phyloP scores from a whole-genome alignment of 352 stramenopile species.

The Globisporangium abappressorium region DNA sequence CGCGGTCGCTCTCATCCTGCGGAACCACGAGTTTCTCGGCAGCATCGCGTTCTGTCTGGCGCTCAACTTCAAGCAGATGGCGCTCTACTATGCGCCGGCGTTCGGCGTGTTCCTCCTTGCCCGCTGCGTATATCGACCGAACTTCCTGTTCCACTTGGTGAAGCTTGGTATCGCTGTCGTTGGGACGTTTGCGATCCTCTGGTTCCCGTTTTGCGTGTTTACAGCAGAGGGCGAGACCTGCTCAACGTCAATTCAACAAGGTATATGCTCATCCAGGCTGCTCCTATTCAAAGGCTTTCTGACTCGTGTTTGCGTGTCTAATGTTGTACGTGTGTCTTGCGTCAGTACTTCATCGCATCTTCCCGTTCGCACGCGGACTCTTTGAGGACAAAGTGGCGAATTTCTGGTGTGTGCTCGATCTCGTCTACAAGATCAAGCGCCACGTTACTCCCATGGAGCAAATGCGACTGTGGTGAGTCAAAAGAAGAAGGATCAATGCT shows the following conservation, averaged over 20 bases:
- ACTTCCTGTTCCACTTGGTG: slow-evolving; percentile 48
- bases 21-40: slow-evolving; percentile 75
- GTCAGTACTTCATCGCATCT: slow-evolving; percentile 90
- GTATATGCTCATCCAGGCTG: slow-evolving; percentile 25
- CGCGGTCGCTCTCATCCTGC: slow-evolving; percentile 63
- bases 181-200: slow-evolving; percentile 88
- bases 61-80: slow-evolving; percentile 99
- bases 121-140: slow-evolving; percentile 69
- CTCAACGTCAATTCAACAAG: slow-evolving; percentile 61
- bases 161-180: slow-evolving; percentile 89
- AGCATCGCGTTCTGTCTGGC: slow-evolving; percentile 90
- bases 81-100: slow-evolving; percentile 96
- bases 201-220: slow-evolving; percentile 87
- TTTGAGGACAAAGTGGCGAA: slow-evolving; percentile 99
- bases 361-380: slow-evolving; percentile 94
- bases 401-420: slow-evolving; percentile 93
- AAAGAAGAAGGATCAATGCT: neutral
- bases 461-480: slow-evolving; percentile 70
- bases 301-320: neutral
- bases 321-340: neutral
- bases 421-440: slow-evolving; percentile 68
- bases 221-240: slow-evolving; percentile 41
- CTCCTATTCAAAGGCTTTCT: neutral
- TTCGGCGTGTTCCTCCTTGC: slow-evolving; percentile 93
- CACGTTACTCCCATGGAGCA: slow-evolving; percentile 47